Percentiles rank a stretch among this genome's conserved stretches.
These are phyloP conservation scores for Podosphaera xanthii DNA, from an alignment of 2,329 filamentous ascomycete genomes.

Conservation along the genomic window DNA sequence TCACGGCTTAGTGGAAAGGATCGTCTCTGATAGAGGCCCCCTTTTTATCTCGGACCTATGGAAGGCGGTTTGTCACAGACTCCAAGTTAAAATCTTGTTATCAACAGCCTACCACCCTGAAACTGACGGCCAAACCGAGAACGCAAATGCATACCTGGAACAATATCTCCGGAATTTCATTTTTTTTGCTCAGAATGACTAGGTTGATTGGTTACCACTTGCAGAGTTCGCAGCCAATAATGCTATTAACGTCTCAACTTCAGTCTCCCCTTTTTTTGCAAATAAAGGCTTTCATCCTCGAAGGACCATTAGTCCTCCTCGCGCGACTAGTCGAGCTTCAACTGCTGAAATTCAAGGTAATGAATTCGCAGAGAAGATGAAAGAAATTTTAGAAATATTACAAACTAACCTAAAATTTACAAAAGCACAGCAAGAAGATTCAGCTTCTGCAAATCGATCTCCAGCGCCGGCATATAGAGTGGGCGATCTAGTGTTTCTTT, in stretches of 20 bases:
- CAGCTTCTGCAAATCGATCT: background rate
- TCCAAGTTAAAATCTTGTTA: constrained; percentile 2
- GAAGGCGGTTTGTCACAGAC: constrained; percentile 2
- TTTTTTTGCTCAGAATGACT: constrained; percentile 6
- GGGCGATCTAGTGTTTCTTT: background rate
- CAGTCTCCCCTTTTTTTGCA: background rate
- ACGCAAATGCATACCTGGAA: constrained; percentile 3
- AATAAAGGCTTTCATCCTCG: background rate
- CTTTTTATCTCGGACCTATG: constrained; percentile 5
- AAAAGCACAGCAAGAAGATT: background rate
- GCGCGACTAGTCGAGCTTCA: background rate
- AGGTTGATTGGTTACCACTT: constrained; percentile 3
- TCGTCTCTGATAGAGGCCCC: constrained; percentile 5
- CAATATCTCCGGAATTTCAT: constrained; percentile 3
- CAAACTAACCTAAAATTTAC: background rate
- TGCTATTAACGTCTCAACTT: background rate
- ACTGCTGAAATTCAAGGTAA: background rate
- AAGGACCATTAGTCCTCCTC: background rate
- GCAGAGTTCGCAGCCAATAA: constrained; percentile 7
- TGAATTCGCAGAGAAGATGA: background rate
- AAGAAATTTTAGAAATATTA: background rate
- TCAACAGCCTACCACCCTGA: constrained; percentile 1
- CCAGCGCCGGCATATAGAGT: constrained; percentile 1
- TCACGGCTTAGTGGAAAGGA: background rate
- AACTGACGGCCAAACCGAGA: constrained; percentile 5